phyloP scores from a whole-genome alignment of 129 eudicot genomes.

The Heracleum sosnowskyi region DNA sequence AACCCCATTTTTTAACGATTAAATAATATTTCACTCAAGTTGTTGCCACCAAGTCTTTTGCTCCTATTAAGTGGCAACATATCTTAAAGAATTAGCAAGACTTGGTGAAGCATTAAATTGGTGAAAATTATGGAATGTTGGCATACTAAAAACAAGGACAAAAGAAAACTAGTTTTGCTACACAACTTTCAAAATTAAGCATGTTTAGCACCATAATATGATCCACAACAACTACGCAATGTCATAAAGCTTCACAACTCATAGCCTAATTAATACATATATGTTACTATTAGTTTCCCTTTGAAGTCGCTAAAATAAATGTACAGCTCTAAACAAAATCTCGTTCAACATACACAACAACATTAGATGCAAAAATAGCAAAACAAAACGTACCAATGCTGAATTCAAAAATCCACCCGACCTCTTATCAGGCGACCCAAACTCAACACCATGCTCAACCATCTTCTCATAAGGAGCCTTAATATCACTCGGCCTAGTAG shows the following conservation, averaged over 20 bases:
- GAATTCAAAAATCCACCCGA: conserved; percentile 92
- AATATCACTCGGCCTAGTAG: conserved; percentile 85
- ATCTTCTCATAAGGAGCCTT: conserved; percentile 95
- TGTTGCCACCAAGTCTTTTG: neutral
- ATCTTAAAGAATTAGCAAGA: neutral
- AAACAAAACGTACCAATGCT: conserved; percentile 58
- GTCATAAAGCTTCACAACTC: neutral
- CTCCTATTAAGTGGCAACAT: neutral
- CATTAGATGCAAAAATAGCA: neutral
- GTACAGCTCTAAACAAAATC: neutral
- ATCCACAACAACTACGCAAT: neutral
- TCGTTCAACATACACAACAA: too few species aligned
- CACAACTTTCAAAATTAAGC: neutral
- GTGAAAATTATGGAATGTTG: neutral
- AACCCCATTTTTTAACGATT: neutral
- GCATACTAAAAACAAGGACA: neutral
- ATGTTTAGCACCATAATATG: neutral
- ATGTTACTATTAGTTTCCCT: neutral
- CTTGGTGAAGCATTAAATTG: neutral
- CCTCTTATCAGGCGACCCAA: conserved; percentile 97
- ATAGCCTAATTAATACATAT: neutral
- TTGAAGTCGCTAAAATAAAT: neutral
- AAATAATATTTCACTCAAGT: too few species aligned
- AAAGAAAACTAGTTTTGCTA: neutral
- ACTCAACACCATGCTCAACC: conserved; percentile 83